phyloP scores from a whole-genome alignment of 2,329 filamentous ascomycete genomes.

The Pseudopyrenochaeta lycopersici region DNA sequence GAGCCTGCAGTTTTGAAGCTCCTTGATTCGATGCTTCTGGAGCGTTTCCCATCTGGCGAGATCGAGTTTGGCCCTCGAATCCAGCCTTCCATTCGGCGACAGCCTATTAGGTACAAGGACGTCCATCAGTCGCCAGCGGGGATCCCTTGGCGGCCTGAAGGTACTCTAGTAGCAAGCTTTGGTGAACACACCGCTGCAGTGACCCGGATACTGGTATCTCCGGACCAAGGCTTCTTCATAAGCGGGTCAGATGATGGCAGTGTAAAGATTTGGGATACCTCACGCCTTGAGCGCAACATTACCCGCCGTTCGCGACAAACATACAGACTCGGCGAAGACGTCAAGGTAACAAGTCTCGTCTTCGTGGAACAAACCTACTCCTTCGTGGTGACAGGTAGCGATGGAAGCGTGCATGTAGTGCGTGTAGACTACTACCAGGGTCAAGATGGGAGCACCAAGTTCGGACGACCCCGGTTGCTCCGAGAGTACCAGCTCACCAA shows the following conservation, averaged over 20 bases:
- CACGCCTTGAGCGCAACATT: conserved; percentile 88
- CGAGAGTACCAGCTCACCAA: conserved; percentile 76
- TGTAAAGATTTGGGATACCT: conserved; percentile 93
- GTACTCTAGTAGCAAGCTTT: conserved; percentile 85
- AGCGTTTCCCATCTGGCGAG: conserved; percentile 68
- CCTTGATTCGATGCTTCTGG: conserved; percentile 84
- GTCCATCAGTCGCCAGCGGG: conserved; percentile 59
- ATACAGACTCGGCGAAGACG: conserved; percentile 75
- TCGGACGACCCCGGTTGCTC: conserved; percentile 78
- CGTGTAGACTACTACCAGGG: conserved; percentile 75
- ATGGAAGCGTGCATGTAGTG: conserved; percentile 84
- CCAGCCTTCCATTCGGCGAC: conserved; percentile 67
- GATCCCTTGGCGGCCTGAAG: conserved; percentile 82
- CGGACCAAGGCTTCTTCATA: conserved; percentile 93
- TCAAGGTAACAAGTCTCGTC: conserved; percentile 80
- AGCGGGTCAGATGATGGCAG: conserved; percentile 91
- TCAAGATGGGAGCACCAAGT: conserved; percentile 68
- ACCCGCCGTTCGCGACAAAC: conserved; percentile 87
- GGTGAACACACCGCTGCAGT: conserved; percentile 85
- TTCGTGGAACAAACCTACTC: conserved; percentile 95
- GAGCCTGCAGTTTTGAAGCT: conserved; percentile 69
- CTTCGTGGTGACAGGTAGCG: conserved; percentile 88
- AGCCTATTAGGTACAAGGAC: conserved; percentile 63
- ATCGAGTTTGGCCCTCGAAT: conserved; percentile 82
- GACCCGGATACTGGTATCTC: conserved; percentile 81